Base-by-base conservation (phyloP, 2,329 filamentous ascomycete genomes). In the Pezicula radicicola region DNA sequence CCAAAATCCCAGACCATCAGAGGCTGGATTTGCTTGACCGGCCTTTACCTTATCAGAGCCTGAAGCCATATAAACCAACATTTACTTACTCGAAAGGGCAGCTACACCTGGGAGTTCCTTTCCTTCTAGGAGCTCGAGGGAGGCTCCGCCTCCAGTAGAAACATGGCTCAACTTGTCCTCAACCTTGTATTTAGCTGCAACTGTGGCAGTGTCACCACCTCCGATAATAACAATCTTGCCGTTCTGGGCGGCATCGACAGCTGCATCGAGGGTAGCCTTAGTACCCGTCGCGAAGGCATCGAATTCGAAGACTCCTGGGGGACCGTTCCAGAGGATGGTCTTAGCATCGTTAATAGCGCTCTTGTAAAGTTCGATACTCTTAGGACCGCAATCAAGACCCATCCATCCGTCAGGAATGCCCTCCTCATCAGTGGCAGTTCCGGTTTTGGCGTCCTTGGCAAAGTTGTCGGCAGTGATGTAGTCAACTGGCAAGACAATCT, bases 301-400 rank as follows among this genome's bases (percentile, higher is more conserved):
- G 68, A 97, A 88, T 83, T 99, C 94, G 66, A 99, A 99, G 63
- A 99, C 94, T 72, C 94, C 94, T 15, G 93, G 86, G 50, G 94
- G 94, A 51, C 94, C 94, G 79, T 99, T 99, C 94, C 94, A 99
- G 59, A 99, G 88, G 72, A 99, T 97, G 52, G 94, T 99, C 82
- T 97, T 85, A 60, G 93, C 84, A 66, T 93, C 85, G 60, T 80
- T 79, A 63, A 99, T 97, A 62, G 92, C 85, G 69, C 87, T 78
- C 79, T 93, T 85, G 85, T 89, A 97, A 52, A 95, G 82, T 77
- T 91, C 83, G 66, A 95, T 80, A 61, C 87, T 92, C 85, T 97
- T 86, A 60, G 87, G 81, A 53, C 94, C 94, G 69, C 91, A 94
- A 77, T 99, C 94, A 46, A 99, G 87, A 69, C 94, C 94, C 90